These are phyloP conservation scores for Chytriomyces hyalinus DNA, from an alignment of 192 early-diverging fungal species.

Conservation along the genomic window DNA sequence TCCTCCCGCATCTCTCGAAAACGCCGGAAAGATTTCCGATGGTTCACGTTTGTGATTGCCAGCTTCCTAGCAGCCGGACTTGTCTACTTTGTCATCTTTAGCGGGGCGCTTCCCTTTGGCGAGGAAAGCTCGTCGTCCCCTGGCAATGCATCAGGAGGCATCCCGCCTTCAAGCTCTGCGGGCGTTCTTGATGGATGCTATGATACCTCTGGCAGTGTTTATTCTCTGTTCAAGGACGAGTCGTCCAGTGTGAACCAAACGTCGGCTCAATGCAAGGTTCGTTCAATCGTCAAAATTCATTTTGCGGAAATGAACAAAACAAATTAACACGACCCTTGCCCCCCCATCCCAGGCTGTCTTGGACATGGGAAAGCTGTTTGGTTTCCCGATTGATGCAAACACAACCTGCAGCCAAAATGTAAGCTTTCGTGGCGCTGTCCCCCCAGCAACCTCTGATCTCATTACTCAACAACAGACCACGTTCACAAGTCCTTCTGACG, in stretches of 20 bases:
- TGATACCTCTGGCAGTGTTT: slow-evolving; percentile 17
- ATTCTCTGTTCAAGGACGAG: not conserved
- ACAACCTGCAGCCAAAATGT: slow-evolving; percentile 14
- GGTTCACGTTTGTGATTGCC: not conserved
- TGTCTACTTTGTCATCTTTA: not conserved
- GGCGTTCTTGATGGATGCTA: slow-evolving; percentile 21
- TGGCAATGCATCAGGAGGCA: too few species aligned
- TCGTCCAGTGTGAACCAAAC: not conserved
- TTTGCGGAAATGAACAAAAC: not conserved
- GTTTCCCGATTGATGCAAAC: slow-evolving; percentile 4
- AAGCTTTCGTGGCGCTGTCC: not conserved
- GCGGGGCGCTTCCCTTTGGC: not conserved
- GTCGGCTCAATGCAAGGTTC: slow-evolving; percentile 13
- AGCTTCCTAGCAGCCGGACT: not conserved
- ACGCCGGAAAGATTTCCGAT: not conserved
- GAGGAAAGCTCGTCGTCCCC: not conserved
- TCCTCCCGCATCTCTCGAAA: too few species aligned
- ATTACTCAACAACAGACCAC: slow-evolving; percentile 11
- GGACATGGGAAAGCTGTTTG: slow-evolving; percentile 1
- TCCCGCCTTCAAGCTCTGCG: too few species aligned
- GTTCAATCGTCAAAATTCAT: not conserved
- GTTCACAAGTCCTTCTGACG: not conserved
- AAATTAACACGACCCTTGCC: not conserved
- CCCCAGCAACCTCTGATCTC: not conserved
- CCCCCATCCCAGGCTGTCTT: slow-evolving; percentile 10